Conservation (phyloP, 2,329 filamentous ascomycete genomes). For the Aspergillus sp. region DNA sequence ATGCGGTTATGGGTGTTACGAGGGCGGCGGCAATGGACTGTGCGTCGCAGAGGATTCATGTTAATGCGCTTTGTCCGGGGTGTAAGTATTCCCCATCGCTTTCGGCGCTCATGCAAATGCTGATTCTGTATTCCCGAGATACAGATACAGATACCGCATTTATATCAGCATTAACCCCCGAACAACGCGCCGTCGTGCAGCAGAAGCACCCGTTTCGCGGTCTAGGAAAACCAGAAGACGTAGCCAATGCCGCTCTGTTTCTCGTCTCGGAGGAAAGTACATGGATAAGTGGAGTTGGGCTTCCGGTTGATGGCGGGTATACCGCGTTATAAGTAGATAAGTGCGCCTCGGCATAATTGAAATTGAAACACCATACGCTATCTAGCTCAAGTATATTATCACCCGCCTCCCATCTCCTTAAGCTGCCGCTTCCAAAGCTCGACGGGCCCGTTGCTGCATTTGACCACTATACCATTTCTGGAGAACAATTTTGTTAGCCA, state of each 20-base stretch:
- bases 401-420: too few relatives aligned
- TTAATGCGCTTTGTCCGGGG: conserved; percentile 12
- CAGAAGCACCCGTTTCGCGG: conserved; percentile 4
- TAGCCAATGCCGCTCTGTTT: conserved; percentile 2
- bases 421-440: too few relatives aligned
- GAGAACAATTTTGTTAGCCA: too few relatives aligned
- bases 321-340: not conserved
- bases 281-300: not conserved
- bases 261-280: conserved; percentile 4
- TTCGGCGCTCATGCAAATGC: too few relatives aligned
- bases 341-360: too few relatives aligned
- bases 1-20: conserved; percentile 2
- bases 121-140: too few relatives aligned
- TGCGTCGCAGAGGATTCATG: not conserved
- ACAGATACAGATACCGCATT: conserved; percentile 2
- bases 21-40: conserved; percentile 2
- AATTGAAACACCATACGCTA: too few relatives aligned
- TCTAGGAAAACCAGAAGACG: conserved; percentile 1
- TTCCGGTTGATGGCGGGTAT: conserved; percentile 1
- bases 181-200: not conserved
- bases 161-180: not conserved
- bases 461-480: too few relatives aligned
- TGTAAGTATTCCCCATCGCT: not conserved
- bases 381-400: too few relatives aligned
- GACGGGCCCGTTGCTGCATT: too few relatives aligned